Base-by-base conservation (phyloP, 352 stramenopile genomes). In the Saprolegnia diclina region DNA sequence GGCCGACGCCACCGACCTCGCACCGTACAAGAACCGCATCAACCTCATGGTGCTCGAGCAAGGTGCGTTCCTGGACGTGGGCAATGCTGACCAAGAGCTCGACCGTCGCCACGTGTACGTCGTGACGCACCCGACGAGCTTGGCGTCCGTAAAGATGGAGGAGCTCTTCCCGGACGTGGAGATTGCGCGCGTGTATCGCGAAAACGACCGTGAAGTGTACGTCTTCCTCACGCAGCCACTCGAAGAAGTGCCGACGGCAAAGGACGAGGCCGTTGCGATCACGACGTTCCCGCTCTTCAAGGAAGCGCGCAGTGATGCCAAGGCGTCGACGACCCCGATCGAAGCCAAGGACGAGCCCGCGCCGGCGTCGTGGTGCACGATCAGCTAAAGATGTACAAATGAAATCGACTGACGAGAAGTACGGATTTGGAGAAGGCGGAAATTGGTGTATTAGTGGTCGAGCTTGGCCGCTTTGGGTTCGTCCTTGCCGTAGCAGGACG, bases 401-500 rank as follows among this genome's bases (percentile, higher is more conserved):
- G 44, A 18, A 5, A 22, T 52, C n/a, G 44, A 22, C 44, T 4
- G 16, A 21, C 7, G 44, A 52, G 4, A 18, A 7, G 4, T 26
- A 26, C 48, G 50, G n/a, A n/a, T n/a, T n/a, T n/a, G n/a, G n/a
- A n/a, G n/a, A n/a, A n/a, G n/a, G n/a, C n/a, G n/a, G n/a, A n/a
- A n/a, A n/a, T 62, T 44, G 24, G n/a, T 42, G 37, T 40, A 24
- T 22, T 21, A 66, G 9, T 66, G 35, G 14, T 55, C 35, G 42
- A 22, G 13, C 29, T 40, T 77, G 32, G 77, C 69, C 32, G 74
- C 68, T 40, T 82, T 1, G 4, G 42, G 73, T 1, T 61, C 68
- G 64, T 90, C 73, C 57, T 92, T 75, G 37, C 82, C 81, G 90
- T 88, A 97, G 72, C 90, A 97, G 26, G 75, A 82, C 1, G 90